A percentile compares a stretch with the other conserved stretches of the same genome.
Conservation (phyloP, 352 stramenopile genomes). For the Phytopythium delawarense region DNA sequence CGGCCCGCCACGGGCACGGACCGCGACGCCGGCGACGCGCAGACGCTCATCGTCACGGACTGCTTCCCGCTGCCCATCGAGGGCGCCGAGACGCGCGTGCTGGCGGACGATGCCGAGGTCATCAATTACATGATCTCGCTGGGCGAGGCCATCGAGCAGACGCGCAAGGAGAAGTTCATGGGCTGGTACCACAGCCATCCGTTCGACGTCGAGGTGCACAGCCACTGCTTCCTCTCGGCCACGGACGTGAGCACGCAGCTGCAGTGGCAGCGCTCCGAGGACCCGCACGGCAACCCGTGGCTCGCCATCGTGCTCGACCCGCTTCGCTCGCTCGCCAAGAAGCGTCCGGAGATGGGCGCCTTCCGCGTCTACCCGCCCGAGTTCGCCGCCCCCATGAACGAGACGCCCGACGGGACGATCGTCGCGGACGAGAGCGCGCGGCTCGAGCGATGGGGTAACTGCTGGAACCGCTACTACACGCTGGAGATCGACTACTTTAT, state of each 20-base stretch:
- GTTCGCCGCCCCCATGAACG: slow-evolving; percentile 90
- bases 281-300: slow-evolving; percentile 95
- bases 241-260: slow-evolving; percentile 98
- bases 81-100: slow-evolving; percentile 92
- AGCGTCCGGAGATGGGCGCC: slow-evolving; percentile 93
- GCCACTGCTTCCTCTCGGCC: slow-evolving; percentile 97
- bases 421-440: slow-evolving; percentile 90
- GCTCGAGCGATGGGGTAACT: slow-evolving; percentile 96
- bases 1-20: slow-evolving; percentile 83
- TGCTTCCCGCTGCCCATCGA: slow-evolving; percentile 98
- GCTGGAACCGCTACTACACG: slow-evolving; percentile 94
- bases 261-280: slow-evolving; percentile 97
- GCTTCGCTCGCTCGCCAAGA: slow-evolving; percentile 92
- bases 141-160: slow-evolving; percentile 92
- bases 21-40: slow-evolving; percentile 83
- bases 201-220: slow-evolving; percentile 96
- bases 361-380: slow-evolving; percentile 98
- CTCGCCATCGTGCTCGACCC: slow-evolving; percentile 98
- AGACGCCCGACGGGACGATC: slow-evolving; percentile 95
- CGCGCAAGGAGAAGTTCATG: slow-evolving; percentile 97
- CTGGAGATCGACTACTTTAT: slow-evolving; percentile 98
- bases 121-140: slow-evolving; percentile 99
- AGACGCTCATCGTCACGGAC: slow-evolving; percentile 97
- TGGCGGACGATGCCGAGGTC: slow-evolving; percentile 96
- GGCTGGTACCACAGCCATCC: slow-evolving; percentile 99